Conservation (phyloP, 2,329 filamentous ascomycete species). For the Paecilomyces dactylethromorphus region DNA sequence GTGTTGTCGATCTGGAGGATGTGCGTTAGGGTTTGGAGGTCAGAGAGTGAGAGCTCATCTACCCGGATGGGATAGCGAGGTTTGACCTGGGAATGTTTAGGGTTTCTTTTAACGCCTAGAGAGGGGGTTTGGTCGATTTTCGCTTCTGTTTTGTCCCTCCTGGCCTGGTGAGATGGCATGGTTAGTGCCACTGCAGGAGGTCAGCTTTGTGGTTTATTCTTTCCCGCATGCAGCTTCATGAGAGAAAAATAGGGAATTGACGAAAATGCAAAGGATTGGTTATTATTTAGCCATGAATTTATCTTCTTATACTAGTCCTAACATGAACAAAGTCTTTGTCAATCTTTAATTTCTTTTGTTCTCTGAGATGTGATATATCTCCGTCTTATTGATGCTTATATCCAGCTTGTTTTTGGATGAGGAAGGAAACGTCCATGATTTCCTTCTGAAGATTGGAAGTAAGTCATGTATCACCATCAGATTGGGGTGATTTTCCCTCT, state of each 20-base stretch:
- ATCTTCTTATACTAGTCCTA: not conserved
- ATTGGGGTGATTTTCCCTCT: no score
- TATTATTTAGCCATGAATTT: not conserved
- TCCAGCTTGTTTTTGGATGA: no score
- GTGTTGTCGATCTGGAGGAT: not conserved
- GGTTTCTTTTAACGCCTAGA: not conserved
- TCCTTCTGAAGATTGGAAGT: no score
- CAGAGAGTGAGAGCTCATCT: not conserved
- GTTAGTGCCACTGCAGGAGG: not conserved
- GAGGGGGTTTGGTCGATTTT: not conserved
- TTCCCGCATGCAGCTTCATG: no score
- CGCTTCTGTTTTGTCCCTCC: not conserved
- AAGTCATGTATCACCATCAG: no score
- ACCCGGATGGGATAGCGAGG: not conserved
- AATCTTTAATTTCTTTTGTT: not conserved
- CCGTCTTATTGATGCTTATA: not conserved
- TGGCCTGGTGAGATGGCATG: not conserved
- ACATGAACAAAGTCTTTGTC: not conserved
- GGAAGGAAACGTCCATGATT: no score
- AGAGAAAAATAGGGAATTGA: no score
- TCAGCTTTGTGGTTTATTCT: not conserved
- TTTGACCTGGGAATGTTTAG: not conserved
- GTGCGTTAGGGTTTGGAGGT: not conserved
- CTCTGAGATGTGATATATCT: not conserved
- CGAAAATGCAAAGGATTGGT: not conserved